These are phyloP conservation scores for Thermochaetoides dissita DNA, from an alignment of 2,329 filamentous ascomycete species.

Conservation along the genomic window DNA sequence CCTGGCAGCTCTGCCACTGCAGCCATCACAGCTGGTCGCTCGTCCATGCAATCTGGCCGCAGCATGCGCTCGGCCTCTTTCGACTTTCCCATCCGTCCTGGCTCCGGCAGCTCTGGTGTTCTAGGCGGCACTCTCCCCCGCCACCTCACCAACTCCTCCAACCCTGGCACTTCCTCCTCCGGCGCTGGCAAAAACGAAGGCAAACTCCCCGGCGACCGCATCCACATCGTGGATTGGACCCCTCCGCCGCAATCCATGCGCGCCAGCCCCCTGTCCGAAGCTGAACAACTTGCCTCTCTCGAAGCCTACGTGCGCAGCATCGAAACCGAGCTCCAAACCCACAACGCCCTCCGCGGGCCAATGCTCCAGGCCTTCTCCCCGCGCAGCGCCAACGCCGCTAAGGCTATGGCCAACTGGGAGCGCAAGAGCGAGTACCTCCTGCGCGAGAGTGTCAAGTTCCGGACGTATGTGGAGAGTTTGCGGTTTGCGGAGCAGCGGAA, in stretches of 20 bases:
- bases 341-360: constrained; percentile 75
- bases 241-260: constrained; percentile 86
- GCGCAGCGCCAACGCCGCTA: constrained; percentile 62
- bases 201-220: constrained; percentile 71
- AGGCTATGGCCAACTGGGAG: constrained; percentile 95
- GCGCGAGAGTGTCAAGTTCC: constrained; percentile 90
- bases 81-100: constrained; percentile 45
- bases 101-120: constrained; percentile 29
- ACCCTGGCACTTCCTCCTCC: neutral
- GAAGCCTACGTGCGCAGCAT: constrained; percentile 69
- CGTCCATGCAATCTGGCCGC: constrained; percentile 31
- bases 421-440: constrained; percentile 84
- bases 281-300: constrained; percentile 66
- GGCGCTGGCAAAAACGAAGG: constrained; percentile 2
- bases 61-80: constrained; percentile 42
- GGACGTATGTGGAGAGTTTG: constrained; percentile 83
- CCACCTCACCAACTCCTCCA: neutral
- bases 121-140: constrained; percentile 9
- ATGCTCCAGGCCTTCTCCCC: constrained; percentile 86
- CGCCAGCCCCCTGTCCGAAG: constrained; percentile 61
- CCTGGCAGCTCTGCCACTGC: constrained; percentile 36
- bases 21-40: constrained; percentile 12
- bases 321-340: constrained; percentile 69
- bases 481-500: constrained; percentile 56
- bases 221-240: constrained; percentile 74